These are phyloP conservation scores for Rhodotorula sp. DNA, from an alignment of 1,284 basidiomycete genomes.

Conservation along the genomic window DNA sequence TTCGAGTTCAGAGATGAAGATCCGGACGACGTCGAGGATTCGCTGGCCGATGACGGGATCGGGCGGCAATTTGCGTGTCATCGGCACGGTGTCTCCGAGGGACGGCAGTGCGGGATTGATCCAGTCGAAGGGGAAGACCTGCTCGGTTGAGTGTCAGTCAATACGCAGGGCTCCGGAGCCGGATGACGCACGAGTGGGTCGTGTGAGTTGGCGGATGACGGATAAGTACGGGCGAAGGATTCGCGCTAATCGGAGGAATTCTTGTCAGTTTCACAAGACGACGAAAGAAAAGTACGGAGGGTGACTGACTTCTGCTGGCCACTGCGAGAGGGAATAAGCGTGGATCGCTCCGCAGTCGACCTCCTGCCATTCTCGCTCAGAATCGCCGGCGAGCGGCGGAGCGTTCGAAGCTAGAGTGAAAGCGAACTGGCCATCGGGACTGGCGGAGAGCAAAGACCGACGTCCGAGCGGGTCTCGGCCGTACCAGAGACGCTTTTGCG, in stretches of 20 bases:
- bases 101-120: constrained; percentile 22
- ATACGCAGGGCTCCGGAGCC: not conserved
- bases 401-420: constrained; percentile 2
- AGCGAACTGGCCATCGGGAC: constrained; percentile 52
- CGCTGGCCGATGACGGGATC: constrained; percentile 9
- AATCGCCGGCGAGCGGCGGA: not conserved
- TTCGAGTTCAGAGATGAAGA: constrained; percentile 49
- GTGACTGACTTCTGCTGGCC: not conserved
- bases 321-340: constrained; percentile 2
- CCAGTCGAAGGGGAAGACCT: constrained; percentile 42
- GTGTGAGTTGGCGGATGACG: not conserved
- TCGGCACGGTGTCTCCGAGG: constrained; percentile 8
- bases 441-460: constrained; percentile 74
- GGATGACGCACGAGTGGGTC: not conserved
- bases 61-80: constrained; percentile 7
- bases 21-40: constrained; percentile 40
- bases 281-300: not conserved
- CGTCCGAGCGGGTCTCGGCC: constrained; percentile 87
- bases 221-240: not conserved
- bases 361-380: constrained; percentile 33
- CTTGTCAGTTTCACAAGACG: not conserved
- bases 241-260: not conserved
- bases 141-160: not conserved
- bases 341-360: constrained; percentile 25
- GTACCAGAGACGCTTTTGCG: constrained; percentile 61